Evolutionary conservation across 225 moss, liverwort and hornwort genomes (phyloP).

Genomic region (Asterella californica): DNA sequence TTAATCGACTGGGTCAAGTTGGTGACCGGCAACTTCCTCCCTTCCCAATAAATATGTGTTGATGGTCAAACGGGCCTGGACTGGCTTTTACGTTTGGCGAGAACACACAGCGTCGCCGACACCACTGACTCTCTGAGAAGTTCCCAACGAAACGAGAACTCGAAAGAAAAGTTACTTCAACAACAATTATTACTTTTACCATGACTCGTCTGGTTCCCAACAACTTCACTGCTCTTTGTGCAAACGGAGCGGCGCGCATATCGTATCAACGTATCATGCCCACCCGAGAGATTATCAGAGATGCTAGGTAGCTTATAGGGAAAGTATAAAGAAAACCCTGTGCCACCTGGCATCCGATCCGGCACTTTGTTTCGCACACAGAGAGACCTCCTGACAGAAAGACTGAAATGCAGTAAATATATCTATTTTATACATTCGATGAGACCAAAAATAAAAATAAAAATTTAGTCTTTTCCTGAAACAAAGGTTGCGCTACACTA

Average conservation of each 20-base stretch:
- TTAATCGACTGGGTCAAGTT: too few species aligned
- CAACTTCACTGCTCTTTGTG: not conserved
- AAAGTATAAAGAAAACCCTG: not conserved
- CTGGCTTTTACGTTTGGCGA: not conserved
- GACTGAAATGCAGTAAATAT: not conserved
- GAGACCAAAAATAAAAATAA: too few species aligned
- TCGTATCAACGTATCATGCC: not conserved
- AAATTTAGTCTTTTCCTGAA: not conserved
- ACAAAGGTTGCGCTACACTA: not conserved
- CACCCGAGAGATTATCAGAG: not conserved
- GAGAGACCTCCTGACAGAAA: not conserved
- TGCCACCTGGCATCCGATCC: not conserved
- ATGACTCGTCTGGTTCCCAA: not conserved
- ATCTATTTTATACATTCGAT: not conserved
- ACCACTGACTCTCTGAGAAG: not conserved
- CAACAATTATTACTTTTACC: not conserved
- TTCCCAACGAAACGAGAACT: not conserved
- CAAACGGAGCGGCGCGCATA: slow-evolving; percentile 11
- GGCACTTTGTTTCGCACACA: not conserved
- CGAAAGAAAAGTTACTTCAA: not conserved
- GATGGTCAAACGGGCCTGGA: slow-evolving; percentile 6
- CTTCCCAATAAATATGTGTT: not conserved
- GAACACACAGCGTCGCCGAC: slow-evolving; percentile 16
- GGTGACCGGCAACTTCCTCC: not conserved
- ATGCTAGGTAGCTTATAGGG: not conserved